Evolutionary conservation across 169 alveolate species (phyloP), one percentile per base, ranked within the genome.

Genomic region (Eimeria maxima): DNA sequence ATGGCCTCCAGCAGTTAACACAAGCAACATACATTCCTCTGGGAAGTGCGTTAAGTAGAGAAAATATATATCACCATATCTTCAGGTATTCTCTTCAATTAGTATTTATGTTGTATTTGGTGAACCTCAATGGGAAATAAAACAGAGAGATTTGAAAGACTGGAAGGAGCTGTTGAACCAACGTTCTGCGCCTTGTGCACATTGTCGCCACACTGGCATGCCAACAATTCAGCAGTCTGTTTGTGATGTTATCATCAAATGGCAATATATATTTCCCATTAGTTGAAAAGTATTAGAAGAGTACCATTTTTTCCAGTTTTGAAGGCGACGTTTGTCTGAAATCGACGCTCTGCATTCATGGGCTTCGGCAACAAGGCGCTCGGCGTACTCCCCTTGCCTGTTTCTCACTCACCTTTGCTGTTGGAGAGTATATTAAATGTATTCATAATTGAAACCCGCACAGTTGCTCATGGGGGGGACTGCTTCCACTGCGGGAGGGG

Each of bases 401-500:
- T 65, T 65, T 65, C 74, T 5, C 10, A n/a, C 7, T 0, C 16
- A 0, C 3, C 2, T 65, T 65, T n/a, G 42, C 33, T n/a, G 22
- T 7, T 65, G 42, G n/a, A 65, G 22, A 6, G 74, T n/a, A 24
- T 65, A n/a, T 65, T 65, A 65, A 65, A 7, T 65, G 74, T 7
- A 65, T 65, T 20, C 8, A 65, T 65, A 8, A 65, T 24, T n/a
- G 74, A 20, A 65, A 6, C 24, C 38, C 60, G 13, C 27, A 27
- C 29, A 33, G 16, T 45, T 38, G 60, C 71, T 27, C 44, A 84
- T 84, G 92, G 92, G 92, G 14, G 53, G 78, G 20, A 53, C 92
- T 84, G 92, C 92, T 29, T 84, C 92, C 65, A n/a, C 92, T 27
- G 92, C 92, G 6, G 69, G 90, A 44, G 69, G 69, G 42, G 69